Conservation (phyloP, 2,329 filamentous ascomycete species). For the Pyrenophora graminea region DNA sequence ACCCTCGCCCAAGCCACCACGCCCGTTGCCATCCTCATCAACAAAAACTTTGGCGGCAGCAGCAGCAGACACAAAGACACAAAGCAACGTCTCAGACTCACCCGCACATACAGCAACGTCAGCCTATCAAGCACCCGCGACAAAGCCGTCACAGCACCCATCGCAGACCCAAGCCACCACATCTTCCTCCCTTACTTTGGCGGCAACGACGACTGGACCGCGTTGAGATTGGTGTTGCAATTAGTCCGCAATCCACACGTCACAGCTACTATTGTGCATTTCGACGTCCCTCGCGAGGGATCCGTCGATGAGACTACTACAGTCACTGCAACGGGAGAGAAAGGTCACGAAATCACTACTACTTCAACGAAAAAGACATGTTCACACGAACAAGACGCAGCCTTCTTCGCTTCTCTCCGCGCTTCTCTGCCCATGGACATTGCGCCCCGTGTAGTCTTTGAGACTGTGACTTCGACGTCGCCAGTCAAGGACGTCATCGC, state of each 20-base stretch:
- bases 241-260: constrained; percentile 78
- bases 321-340: constrained; percentile 6
- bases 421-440: constrained; percentile 60
- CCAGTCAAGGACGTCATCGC: constrained; percentile 55
- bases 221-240: constrained; percentile 80
- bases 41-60: constrained; percentile 67
- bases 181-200: constrained; percentile 89
- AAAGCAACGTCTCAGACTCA: constrained; percentile 18
- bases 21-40: constrained; percentile 78
- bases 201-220: constrained; percentile 77
- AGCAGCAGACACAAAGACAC: constrained; percentile 42
- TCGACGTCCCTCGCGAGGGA: constrained; percentile 45
- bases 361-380: not conserved
- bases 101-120: constrained; percentile 37
- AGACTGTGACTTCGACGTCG: constrained; percentile 44
- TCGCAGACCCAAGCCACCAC: constrained; percentile 73
- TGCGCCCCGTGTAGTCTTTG: constrained; percentile 62
- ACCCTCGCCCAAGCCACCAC: constrained; percentile 67
- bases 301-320: constrained; percentile 22
- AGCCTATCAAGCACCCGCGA: constrained; percentile 62
- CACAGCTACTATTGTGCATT: constrained; percentile 74
- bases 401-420: constrained; percentile 62
- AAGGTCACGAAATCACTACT: constrained; percentile 2
- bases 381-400: constrained; percentile 51
- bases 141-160: constrained; percentile 58